Conservation (phyloP, 106 monocot species). For the Acanthochlamys bracteata region DNA sequence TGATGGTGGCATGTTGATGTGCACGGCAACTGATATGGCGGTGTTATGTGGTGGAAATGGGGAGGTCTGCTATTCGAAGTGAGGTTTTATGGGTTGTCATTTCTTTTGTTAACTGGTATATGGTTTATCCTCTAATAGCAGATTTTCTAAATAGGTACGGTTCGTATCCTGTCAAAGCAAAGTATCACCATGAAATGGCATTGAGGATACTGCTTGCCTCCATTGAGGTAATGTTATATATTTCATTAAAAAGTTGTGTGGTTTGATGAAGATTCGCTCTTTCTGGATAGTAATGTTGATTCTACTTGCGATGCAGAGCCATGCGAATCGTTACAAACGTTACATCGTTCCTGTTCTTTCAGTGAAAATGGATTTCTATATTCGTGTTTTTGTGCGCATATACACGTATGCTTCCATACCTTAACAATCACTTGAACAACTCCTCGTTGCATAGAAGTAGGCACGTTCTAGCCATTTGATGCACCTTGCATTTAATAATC, state of each 20-base stretch:
- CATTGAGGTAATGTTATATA: slow-evolving; percentile 61
- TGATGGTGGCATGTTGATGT: slow-evolving; percentile 92
- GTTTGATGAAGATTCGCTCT: neutral
- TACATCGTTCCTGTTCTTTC: slow-evolving; percentile 91
- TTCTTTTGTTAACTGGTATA: too few species aligned
- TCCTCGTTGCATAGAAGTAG: too few species aligned
- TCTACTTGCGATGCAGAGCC: slow-evolving; percentile 44
- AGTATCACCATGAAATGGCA: slow-evolving; percentile 96
- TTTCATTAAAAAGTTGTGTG: neutral
- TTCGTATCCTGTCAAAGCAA: slow-evolving; percentile 84
- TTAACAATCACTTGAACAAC: too few species aligned
- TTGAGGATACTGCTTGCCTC: slow-evolving; percentile 89
- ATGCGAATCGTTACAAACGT: slow-evolving; percentile 96
- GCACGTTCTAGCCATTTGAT: too few species aligned
- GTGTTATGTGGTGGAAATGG: slow-evolving; percentile 86
- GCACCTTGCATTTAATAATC: too few species aligned
- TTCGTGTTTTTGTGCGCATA: slow-evolving; percentile 94
- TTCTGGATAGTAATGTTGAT: neutral
- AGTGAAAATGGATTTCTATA: slow-evolving; percentile 95
- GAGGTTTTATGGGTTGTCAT: too few species aligned
- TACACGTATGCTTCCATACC: slow-evolving; percentile 43
- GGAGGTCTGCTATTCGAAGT: slow-evolving; percentile 98
- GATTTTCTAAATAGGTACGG: slow-evolving; percentile 54
- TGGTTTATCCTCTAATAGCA: neutral
- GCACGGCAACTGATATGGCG: slow-evolving; percentile 98